phyloP scores from a whole-genome alignment of 2,329 filamentous ascomycete genomes.

The Gaeumannomyces sp. region DNA sequence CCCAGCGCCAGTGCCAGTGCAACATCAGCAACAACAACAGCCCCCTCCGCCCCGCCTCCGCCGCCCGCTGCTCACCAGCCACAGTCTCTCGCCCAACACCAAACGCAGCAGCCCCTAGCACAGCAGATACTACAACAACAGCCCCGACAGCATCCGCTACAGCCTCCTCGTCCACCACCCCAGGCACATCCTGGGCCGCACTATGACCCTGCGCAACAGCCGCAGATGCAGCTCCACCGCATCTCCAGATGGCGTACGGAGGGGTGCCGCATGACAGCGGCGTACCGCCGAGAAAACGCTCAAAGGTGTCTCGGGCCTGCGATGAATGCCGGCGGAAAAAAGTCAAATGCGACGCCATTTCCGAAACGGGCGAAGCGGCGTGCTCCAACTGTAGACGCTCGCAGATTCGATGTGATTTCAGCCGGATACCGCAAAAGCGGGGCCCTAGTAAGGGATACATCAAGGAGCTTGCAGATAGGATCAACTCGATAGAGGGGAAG shows the following conservation, averaged over 20 bases:
- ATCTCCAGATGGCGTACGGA: conserved; percentile 31
- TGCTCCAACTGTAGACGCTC: conserved; percentile 79
- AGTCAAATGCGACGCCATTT: conserved; percentile 79
- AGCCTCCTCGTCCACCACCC: conserved; percentile 18
- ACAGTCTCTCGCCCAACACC: conserved; percentile 7
- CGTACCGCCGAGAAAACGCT: conserved; percentile 66
- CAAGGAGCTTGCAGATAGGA: conserved; percentile 80
- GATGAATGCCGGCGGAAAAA: conserved; percentile 87
- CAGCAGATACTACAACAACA: conserved; percentile 8
- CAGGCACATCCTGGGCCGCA: conserved; percentile 18
- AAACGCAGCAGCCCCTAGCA: conserved; percentile 15
- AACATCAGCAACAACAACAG: conserved; percentile 11
- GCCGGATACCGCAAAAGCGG: conserved; percentile 78
- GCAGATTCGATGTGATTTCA: conserved; percentile 74
- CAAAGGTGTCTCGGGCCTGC: conserved; percentile 82
- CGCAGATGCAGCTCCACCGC: conserved; percentile 24
- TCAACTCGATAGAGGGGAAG: conserved; percentile 76
- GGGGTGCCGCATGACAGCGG: conserved; percentile 39
- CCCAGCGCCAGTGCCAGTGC: conserved; percentile 16
- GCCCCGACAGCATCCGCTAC: conserved; percentile 14
- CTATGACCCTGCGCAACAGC: conserved; percentile 17
- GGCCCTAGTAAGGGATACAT: conserved; percentile 94
- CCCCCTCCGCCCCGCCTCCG: neutral
- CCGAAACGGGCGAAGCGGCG: conserved; percentile 64
- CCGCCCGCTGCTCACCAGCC: conserved; percentile 7